Conservation (phyloP, 2,329 filamentous ascomycete species). For the Aspergillus sp. region DNA sequence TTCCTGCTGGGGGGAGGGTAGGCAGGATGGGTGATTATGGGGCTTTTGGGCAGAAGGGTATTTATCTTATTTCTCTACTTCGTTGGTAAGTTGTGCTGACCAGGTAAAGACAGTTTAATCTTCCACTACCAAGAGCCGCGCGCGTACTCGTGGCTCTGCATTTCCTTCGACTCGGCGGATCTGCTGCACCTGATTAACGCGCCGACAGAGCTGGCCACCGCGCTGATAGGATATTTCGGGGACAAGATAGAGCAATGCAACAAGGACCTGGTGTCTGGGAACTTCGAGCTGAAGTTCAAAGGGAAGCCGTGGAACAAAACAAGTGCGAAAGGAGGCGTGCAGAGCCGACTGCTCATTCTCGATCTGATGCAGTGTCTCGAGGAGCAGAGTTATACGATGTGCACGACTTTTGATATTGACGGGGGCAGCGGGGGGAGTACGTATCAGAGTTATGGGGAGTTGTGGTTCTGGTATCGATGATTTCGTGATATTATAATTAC, state of each 20-base stretch:
- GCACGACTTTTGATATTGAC: constrained; percentile 6
- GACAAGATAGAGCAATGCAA: constrained; percentile 5
- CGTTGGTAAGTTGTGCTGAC: too few relatives aligned
- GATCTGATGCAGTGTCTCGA: constrained; percentile 6
- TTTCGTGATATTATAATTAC: background rate
- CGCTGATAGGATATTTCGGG: background rate
- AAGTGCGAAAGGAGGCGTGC: background rate
- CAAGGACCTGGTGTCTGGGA: constrained; percentile 8
- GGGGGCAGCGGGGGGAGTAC: background rate
- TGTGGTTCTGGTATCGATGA: constrained; percentile 13
- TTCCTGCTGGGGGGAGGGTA: background rate
- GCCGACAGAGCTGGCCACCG: background rate
- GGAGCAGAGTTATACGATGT: constrained; percentile 8
- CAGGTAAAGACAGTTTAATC: constrained; percentile 2
- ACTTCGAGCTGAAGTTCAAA: constrained; percentile 7
- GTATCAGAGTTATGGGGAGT: constrained; percentile 5
- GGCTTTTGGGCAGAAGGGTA: constrained; percentile 2
- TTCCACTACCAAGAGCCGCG: background rate
- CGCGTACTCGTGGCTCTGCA: constrained; percentile 3
- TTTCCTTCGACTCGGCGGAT: constrained; percentile 7
- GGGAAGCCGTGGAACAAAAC: background rate
- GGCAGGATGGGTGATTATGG: background rate
- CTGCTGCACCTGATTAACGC: constrained; percentile 8
- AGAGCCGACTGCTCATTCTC: constrained; percentile 2
- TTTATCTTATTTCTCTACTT: too few relatives aligned